Evolutionary conservation across 176 grass and related monocot genomes (phyloP).

Genomic region (Oropetium thomaeum): DNA sequence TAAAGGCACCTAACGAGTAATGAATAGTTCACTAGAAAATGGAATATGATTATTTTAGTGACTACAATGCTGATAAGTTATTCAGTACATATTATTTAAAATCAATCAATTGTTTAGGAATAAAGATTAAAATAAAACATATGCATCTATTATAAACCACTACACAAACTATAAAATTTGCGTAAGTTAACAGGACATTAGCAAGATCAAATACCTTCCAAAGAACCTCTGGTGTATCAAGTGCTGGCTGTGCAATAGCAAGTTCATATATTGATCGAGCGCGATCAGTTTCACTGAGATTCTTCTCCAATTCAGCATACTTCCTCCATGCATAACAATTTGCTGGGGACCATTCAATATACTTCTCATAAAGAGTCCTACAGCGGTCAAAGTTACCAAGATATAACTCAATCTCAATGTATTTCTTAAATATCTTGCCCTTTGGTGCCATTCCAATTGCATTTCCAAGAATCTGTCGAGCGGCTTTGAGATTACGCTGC

Average conservation of each 20-base stretch:
- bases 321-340: conserved; percentile 95
- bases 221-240: conserved; percentile 81
- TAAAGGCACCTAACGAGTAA: not conserved
- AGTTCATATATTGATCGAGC: conserved; percentile 78
- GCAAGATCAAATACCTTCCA: conserved; percentile 54
- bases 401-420: conserved; percentile 83
- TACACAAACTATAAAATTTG: conserved; percentile 4
- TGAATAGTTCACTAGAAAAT: not conserved
- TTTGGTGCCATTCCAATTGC: conserved; percentile 86
- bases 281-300: conserved; percentile 77
- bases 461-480: conserved; percentile 70
- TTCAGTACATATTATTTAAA: not conserved
- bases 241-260: conserved; percentile 76
- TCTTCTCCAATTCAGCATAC: conserved; percentile 76
- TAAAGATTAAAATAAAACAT: not conserved
- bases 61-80: not conserved
- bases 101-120: not conserved
- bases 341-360: conserved; percentile 72
- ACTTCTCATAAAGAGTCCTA: conserved; percentile 75
- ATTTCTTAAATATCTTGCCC: conserved; percentile 90
- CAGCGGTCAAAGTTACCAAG: conserved; percentile 72
- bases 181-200: not conserved
- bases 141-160: not conserved
- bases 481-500: conserved; percentile 51
- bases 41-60: not conserved